Conservation (phyloP, 2,329 filamentous ascomycete genomes). For the Microcyclospora tardicrescens region DNA sequence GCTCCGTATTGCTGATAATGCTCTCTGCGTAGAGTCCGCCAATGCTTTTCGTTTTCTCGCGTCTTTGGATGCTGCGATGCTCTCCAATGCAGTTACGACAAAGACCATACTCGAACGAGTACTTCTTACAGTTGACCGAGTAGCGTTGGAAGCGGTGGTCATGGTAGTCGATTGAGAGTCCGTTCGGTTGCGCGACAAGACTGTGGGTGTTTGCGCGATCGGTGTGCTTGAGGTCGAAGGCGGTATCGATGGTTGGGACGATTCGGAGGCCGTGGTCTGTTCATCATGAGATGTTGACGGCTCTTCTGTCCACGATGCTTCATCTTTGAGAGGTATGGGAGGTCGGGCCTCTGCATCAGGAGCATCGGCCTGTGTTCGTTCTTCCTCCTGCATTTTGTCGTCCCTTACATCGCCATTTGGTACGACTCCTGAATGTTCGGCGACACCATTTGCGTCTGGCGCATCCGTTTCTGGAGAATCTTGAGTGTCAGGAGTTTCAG, state of each 20-base stretch:
- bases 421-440: conserved; percentile 4
- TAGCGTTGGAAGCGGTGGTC: conserved; percentile 33
- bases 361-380: not conserved
- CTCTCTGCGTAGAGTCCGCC: conserved; percentile 66
- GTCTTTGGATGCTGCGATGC: conserved; percentile 83
- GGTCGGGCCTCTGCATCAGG: not conserved
- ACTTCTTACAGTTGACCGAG: conserved; percentile 34
- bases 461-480: not conserved
- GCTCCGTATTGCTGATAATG: conserved; percentile 70
- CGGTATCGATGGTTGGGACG: conserved; percentile 7
- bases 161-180: conserved; percentile 49
- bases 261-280: not conserved
- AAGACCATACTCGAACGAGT: conserved; percentile 92
- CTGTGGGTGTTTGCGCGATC: conserved; percentile 3
- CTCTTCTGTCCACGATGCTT: not conserved
- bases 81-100: conserved; percentile 83
- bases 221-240: conserved; percentile 11
- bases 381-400: not conserved
- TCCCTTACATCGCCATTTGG: not conserved
- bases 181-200: conserved; percentile 35
- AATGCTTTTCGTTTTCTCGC: conserved; percentile 76
- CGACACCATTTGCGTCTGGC: not conserved
- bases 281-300: not conserved
- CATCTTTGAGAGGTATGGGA: conserved; percentile 1
- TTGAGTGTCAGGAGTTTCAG: not conserved